Base-by-base conservation (phyloP, 306 rosid genomes). In the Leucaena leucocephala region DNA sequence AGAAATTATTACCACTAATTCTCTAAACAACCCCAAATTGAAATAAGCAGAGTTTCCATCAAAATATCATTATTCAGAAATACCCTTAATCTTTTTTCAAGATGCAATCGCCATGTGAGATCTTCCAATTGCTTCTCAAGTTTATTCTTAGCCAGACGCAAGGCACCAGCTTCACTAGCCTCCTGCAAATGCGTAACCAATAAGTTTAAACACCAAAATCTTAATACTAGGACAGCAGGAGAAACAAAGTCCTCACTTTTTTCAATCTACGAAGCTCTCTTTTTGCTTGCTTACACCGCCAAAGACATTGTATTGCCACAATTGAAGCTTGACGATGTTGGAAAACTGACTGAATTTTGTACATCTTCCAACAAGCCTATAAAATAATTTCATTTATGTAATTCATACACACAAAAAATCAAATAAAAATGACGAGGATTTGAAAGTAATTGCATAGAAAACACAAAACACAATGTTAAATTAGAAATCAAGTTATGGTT, bases 101-200 rank as follows among this genome's bases (percentile, higher is more conserved):
- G 91, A 72, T 93, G 98, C 85, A 95, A 83, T 49, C 99, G 94
- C 99, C 99, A 93, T 3, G 96, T 89, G 76, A 93, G 91, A 65
- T 95, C 98, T 74, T 95, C 99, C 86, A 95, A 82, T 83, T 95
- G 98, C 87, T 90, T 95, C 91, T 95, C 99, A 46, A 95, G 96
- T 87, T 95, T 95, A 89, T 11, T 91, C 88, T 93, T 95, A 40
- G 98, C 98, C 73, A 93, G 82, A 52, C 99, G 99, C 82, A 95
- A 86, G 87, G 99, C 98, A 72, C 98, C 99, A 80, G 97, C 66
- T 81, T 95, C 99, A 89, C 90, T 95, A 78, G 99, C 99, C 82
- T 91, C 97, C 99, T 95, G 87, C 80, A 67, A 80, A 81, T 77
- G 65, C 65, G 46, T 79, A 83, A 80, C 19, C 34, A 49, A 46